Percentiles rank a stretch among this genome's conserved stretches.
These are phyloP conservation scores for Lolium rigidum DNA, from an alignment of 176 grass and related monocot genomes.

Conservation along the genomic window DNA sequence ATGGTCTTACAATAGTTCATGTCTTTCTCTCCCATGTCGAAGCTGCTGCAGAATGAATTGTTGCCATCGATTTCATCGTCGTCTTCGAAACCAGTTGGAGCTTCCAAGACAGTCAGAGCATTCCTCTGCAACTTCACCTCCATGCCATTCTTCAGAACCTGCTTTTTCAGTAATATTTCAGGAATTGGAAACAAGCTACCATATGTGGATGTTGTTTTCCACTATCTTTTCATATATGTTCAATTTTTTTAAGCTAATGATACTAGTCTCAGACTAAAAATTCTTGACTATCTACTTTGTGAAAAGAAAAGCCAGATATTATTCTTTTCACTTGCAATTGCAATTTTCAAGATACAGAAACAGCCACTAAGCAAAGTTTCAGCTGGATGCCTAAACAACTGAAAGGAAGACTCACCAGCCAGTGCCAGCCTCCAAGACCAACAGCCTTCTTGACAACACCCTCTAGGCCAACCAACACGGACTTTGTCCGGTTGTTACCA, in stretches of 20 bases:
- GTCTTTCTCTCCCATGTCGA: conserved; percentile 67
- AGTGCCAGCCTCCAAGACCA: conserved; percentile 91
- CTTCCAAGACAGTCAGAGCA: conserved; percentile 81
- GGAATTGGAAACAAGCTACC: background rate
- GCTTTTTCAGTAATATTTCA: conserved; percentile 31
- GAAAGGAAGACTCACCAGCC: conserved; percentile 58
- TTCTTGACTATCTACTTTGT: background rate
- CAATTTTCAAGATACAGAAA: background rate
- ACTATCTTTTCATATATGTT: conserved; percentile 26
- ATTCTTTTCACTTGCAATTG: background rate
- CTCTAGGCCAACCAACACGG: conserved; percentile 79
- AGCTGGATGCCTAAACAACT: conserved; percentile 12
- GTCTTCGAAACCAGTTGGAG: conserved; percentile 68
- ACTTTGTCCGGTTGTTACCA: conserved; percentile 90
- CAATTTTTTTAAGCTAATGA: background rate
- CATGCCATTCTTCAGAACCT: conserved; percentile 84
- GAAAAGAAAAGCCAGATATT: background rate
- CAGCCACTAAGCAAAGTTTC: conserved; percentile 34
- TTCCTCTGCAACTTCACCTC: conserved; percentile 96
- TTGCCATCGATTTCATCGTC: conserved; percentile 50
- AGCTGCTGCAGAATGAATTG: conserved; percentile 81
- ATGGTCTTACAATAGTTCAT: conserved; percentile 66
- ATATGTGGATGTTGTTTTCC: background rate
- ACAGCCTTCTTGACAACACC: conserved; percentile 92
- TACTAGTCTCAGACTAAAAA: background rate